Base-by-base conservation (phyloP, 2,329 filamentous ascomycete species). In the Fusarium abutilonis region DNA sequence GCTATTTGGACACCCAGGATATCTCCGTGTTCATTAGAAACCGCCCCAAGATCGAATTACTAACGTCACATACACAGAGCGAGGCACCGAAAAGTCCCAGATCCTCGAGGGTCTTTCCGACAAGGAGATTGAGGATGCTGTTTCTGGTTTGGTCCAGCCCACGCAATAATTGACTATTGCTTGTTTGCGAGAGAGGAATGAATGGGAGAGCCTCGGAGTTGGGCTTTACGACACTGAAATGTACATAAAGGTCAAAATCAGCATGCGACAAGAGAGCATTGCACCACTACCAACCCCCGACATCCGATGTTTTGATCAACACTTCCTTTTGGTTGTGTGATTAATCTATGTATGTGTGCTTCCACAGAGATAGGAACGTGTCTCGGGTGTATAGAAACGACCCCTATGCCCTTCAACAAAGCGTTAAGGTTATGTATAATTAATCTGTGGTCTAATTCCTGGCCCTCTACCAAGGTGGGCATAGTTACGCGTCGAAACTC, bases 71-170 rank as follows among this genome's bases (percentile, higher is more conserved):
- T 43, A n/a, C 36, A 46, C 65, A 85, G 83, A 85, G 36, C 79
- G 84, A 52, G 85, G 85, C 61, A 77, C 78, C 67, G 85, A 87
- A 76, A 84, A 81, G 75, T 81, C 80, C 72, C 78, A 83, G 72
- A 81, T 82, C 66, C 77, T 87, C 71, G 83, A 86, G 77, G 84
- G 84, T 32, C 74, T 87, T 46, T 79, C 81, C 49, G 84, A 86
- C 69, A 85, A 86, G 77, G 80, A 87, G 74, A 85, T 87, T 63
- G 85, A 87, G 74, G 83, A 86, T 9, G 72, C 84, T 3, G 82
- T 87, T 31, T 77, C 83, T 36, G 77, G 78, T 32, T 75, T 87
- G 56, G 84, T 87, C 43, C 83, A 83, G 78, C 57, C 57, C 34
- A 23, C 57, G 42, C 63, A 67, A 66, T 67, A 64, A 57, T 34